Conservation (phyloP, 169 alveolate genomes). For the Cryptosporidium ryanae region DNA sequence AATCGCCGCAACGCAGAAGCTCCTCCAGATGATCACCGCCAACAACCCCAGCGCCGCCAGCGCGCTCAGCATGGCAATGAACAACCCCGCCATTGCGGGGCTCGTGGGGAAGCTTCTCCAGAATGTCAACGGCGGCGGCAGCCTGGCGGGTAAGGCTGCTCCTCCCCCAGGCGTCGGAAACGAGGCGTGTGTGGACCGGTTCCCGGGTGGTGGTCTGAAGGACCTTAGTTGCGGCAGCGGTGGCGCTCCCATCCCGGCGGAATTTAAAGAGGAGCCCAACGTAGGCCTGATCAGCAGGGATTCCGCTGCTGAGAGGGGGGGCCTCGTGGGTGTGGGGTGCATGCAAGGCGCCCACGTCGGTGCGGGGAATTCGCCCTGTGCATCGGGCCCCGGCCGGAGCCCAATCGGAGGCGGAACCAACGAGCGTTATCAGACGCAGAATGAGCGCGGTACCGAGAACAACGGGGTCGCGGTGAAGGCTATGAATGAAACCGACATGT, state of each 20-base stretch:
- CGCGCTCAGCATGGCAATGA: constrained; percentile 67
- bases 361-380: too few species aligned
- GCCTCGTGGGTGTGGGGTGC: too few species aligned
- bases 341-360: too few species aligned
- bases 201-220: too few species aligned
- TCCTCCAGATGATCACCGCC: constrained; percentile 72
- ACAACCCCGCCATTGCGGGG: constrained; percentile 72
- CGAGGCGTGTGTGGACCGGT: too few species aligned
- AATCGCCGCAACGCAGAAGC: constrained; percentile 51
- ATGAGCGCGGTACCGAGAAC: background rate
- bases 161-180: background rate
- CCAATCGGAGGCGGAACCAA: background rate
- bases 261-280: too few species aligned
- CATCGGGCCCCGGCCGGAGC: too few species aligned
- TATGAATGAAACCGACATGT: constrained; percentile 54
- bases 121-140: constrained; percentile 2
- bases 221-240: too few species aligned
- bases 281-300: too few species aligned
- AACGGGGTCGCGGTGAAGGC: constrained; percentile 9
- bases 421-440: too few species aligned
- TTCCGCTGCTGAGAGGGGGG: too few species aligned
- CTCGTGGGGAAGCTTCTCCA: constrained; percentile 65
- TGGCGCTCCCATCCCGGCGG: too few species aligned
- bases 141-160: background rate
- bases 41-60: constrained; percentile 68